These are phyloP conservation scores for Penicillium dipodomyicola DNA, from an alignment of 495 filamentous ascomycete species.

Conservation along the genomic window DNA sequence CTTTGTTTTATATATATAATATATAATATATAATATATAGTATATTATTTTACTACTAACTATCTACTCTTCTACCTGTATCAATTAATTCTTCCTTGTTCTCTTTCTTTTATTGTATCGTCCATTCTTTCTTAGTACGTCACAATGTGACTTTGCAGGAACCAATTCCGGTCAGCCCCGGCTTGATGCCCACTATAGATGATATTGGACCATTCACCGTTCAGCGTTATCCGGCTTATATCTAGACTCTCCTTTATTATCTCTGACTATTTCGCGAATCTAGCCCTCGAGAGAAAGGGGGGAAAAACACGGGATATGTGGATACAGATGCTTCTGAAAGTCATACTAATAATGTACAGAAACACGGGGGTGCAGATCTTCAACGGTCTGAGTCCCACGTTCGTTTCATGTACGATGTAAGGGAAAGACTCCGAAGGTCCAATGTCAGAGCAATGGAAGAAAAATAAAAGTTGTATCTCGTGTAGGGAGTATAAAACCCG, in stretches of 20 bases:
- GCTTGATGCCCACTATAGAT: constrained; percentile 10
- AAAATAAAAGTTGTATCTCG: background rate
- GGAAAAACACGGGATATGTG: constrained; percentile 15
- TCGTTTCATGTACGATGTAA: constrained; percentile 1
- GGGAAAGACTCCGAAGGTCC: background rate
- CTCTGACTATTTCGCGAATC: background rate
- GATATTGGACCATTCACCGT: constrained; percentile 5
- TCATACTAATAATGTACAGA: constrained; percentile 5
- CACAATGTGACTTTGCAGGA: constrained; percentile 11
- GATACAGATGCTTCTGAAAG: constrained; percentile 7
- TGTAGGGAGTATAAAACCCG: background rate
- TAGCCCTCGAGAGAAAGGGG: constrained; percentile 5
- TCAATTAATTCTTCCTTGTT: background rate
- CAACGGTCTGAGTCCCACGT: constrained; percentile 7
- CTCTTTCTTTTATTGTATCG: background rate
- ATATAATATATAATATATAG: too few relatives aligned
- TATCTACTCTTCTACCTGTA: background rate
- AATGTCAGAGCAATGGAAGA: background rate
- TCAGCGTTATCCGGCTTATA: background rate
- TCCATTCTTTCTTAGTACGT: too few relatives aligned
- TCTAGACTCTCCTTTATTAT: constrained; percentile 1
- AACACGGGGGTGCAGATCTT: constrained; percentile 16
- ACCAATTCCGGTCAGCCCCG: constrained; percentile 15
- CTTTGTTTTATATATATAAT: background rate
- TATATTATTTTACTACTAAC: background rate